phyloP scores from a whole-genome alignment of 2,329 filamentous ascomycete genomes.

The Geoglossum cookeanum region DNA sequence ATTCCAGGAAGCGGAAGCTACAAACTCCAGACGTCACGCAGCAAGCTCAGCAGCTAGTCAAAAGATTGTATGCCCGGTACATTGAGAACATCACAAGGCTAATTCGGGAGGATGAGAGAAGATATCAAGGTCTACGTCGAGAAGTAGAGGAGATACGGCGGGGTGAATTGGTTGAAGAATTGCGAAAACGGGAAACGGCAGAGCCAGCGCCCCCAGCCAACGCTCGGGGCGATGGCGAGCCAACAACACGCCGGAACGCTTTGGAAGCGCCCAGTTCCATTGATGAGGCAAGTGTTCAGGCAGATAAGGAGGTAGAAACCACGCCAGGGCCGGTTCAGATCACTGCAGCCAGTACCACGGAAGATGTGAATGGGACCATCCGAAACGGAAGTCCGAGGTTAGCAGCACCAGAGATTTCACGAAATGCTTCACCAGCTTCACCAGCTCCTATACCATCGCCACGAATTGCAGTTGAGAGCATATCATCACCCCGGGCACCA shows the following conservation, averaged over 20 bases:
- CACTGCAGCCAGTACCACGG: background rate
- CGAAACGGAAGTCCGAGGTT: background rate
- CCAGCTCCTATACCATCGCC: background rate
- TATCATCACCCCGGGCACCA: background rate
- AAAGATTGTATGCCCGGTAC: conserved; percentile 4
- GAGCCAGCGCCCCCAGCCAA: background rate
- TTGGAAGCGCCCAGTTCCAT: background rate
- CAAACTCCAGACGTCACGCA: background rate
- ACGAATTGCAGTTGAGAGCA: background rate
- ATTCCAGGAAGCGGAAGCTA: conserved; percentile 3
- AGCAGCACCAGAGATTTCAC: background rate
- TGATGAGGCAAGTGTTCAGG: background rate
- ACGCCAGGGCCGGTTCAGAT: background rate
- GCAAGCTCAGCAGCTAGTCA: conserved; percentile 1
- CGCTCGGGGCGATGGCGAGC: background rate
- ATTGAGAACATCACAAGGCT: background rate
- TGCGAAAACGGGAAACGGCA: background rate
- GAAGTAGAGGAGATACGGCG: conserved; percentile 6
- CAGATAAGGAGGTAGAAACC: background rate
- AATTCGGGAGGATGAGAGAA: conserved; percentile 5
- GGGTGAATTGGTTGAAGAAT: background rate
- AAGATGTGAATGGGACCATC: background rate
- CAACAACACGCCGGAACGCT: background rate
- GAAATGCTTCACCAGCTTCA: background rate
- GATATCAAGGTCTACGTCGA: conserved; percentile 3